Conservation (phyloP, 2,329 filamentous ascomycete species). For the Amauroascus niger region DNA sequence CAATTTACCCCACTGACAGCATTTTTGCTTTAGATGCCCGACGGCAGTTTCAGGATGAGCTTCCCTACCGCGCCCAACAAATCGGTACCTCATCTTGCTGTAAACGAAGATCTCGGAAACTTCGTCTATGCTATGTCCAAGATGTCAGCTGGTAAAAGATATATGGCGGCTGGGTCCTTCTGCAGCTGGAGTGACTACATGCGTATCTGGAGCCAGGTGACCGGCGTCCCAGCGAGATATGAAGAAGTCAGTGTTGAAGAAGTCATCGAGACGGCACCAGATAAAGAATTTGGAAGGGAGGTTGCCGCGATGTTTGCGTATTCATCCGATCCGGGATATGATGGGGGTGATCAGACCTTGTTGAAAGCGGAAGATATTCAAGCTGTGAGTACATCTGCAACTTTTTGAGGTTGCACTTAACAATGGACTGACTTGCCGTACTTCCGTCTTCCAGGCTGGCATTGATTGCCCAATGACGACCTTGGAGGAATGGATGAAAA, state of each 20-base stretch:
- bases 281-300: constrained; percentile 39
- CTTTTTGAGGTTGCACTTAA: not conserved
- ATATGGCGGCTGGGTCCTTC: constrained; percentile 42
- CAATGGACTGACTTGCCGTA: not conserved
- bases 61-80: constrained; percentile 38
- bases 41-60: constrained; percentile 41
- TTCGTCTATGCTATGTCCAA: constrained; percentile 43
- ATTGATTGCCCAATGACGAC: constrained; percentile 32
- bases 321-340: constrained; percentile 42
- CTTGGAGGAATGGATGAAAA: constrained; percentile 23
- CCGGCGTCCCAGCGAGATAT: constrained; percentile 31
- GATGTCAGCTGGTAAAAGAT: constrained; percentile 42
- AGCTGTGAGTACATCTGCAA: constrained; percentile 30
- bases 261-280: constrained; percentile 32
- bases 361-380: constrained; percentile 38
- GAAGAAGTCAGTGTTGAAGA: constrained; percentile 35
- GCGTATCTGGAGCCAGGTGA: constrained; percentile 34
- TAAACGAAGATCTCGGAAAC: constrained; percentile 41
- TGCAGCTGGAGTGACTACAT: constrained; percentile 43
- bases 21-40: constrained; percentile 24
- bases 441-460: constrained; percentile 28
- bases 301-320: constrained; percentile 42
- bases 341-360: constrained; percentile 37
- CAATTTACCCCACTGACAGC: not conserved
- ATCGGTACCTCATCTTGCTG: constrained; percentile 39